A percentile compares a stretch with the other conserved stretches of the same genome.
phyloP scores from a whole-genome alignment of 768 basidiomycete species.

The Sarcomyxa edulis region DNA sequence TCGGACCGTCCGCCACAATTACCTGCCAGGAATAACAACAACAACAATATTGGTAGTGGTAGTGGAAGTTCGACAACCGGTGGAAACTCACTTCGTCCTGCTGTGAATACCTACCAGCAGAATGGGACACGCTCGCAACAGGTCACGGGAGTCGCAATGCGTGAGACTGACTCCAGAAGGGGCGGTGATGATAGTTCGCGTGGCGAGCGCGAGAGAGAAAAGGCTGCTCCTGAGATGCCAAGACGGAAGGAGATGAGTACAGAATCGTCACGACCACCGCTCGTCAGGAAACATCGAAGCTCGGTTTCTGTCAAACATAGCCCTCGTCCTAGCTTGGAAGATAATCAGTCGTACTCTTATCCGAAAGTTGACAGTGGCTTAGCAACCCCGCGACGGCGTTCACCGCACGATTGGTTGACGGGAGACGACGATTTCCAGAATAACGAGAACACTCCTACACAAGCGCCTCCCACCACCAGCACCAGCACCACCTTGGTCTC shows the following conservation, averaged over 20 bases:
- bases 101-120: too few relatives aligned
- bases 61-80: too few relatives aligned
- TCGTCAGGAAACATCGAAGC: conserved; percentile 44
- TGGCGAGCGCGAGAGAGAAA: too few relatives aligned
- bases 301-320: conserved; percentile 40
- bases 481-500: conserved; percentile 13
- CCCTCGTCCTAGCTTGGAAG: conserved; percentile 6
- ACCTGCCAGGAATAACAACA: conserved; percentile 10
- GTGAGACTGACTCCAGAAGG: too few relatives aligned
- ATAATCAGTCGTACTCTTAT: not conserved
- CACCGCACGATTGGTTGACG: conserved; percentile 67
- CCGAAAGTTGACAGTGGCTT: not conserved
- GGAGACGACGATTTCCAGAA: conserved; percentile 47
- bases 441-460: conserved; percentile 4
- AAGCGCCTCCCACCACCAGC: too few relatives aligned
- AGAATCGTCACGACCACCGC: conserved; percentile 30
- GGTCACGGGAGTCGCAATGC: conserved; percentile 48
- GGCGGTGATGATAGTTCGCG: too few relatives aligned
- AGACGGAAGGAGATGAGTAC: not conserved
- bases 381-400: conserved; percentile 13
- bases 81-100: conserved; percentile 7
- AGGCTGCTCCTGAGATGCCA: conserved; percentile 2
- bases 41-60: too few relatives aligned
- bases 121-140: conserved; percentile 53
- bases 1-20: conserved; percentile 14